Evolutionary conservation across 345 rosid species (phyloP).

Genomic region (Camelina neglecta): DNA sequence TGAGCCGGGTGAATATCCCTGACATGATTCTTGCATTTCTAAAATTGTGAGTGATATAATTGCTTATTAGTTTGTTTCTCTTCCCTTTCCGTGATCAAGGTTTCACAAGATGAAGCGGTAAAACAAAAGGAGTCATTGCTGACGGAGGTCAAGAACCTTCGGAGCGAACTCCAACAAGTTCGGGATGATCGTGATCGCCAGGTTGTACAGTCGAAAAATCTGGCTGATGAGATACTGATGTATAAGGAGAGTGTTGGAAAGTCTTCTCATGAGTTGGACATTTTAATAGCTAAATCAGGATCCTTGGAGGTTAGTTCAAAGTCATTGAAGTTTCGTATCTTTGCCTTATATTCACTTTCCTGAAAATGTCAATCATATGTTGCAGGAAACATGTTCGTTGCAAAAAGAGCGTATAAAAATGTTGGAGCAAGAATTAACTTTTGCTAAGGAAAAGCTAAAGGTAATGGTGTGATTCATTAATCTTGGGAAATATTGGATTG

Average conservation of each 20-base stretch:
- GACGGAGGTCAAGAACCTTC: conserved; percentile 69
- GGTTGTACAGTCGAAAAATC: conserved; percentile 56
- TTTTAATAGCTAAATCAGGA: conserved; percentile 59
- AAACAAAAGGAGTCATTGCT: conserved; percentile 65
- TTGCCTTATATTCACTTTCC: conserved; percentile 10
- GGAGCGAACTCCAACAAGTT: conserved; percentile 81
- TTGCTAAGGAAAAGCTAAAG: conserved; percentile 84
- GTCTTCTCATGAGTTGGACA: conserved; percentile 68
- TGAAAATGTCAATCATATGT: conserved; percentile 3
- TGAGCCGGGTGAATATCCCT: conserved; percentile 62
- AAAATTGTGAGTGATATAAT: neutral
- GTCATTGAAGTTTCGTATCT: neutral
- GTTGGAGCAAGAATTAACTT: conserved; percentile 62
- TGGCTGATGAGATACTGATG: conserved; percentile 61
- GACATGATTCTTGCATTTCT: neutral
- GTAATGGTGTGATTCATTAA: conserved; percentile 45
- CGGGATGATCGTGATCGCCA: conserved; percentile 91
- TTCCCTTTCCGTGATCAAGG: conserved; percentile 47
- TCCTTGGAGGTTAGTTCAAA: conserved; percentile 73
- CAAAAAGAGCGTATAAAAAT: conserved; percentile 71
- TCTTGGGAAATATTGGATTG: neutral
- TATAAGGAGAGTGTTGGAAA: conserved; percentile 77
- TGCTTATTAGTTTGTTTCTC: neutral
- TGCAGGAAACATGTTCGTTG: conserved; percentile 80
- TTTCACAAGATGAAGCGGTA: conserved; percentile 74